Evolutionary conservation across 2,329 filamentous ascomycete species (phyloP).

Genomic region (Exophiala aquamarina): DNA sequence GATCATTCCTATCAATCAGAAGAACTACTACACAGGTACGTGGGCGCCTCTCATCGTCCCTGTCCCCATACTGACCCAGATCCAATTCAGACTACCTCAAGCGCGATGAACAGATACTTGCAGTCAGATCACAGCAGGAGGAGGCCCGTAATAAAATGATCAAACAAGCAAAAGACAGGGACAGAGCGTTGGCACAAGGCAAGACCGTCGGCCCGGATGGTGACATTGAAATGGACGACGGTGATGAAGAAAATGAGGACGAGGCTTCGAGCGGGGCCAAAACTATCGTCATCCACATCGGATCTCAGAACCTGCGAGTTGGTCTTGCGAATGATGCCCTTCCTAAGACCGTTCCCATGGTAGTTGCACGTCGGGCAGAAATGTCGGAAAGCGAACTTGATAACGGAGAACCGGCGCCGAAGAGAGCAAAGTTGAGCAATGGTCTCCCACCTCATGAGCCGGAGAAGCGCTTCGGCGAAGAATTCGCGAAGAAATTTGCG

Average conservation of each 20-base stretch:
- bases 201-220: slow-evolving; percentile 47
- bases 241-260: slow-evolving; percentile 53
- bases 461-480: slow-evolving; percentile 85
- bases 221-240: slow-evolving; percentile 60
- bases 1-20: slow-evolving; percentile 93
- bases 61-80: slow-evolving; percentile 62
- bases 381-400: slow-evolving; percentile 82
- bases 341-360: slow-evolving; percentile 91
- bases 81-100: slow-evolving; percentile 85
- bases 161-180: slow-evolving; percentile 81
- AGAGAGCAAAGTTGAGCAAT: slow-evolving; percentile 61
- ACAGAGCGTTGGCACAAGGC: slow-evolving; percentile 76
- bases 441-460: slow-evolving; percentile 46
- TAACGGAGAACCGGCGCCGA: slow-evolving; percentile 74
- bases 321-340: slow-evolving; percentile 94
- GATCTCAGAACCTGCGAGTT: slow-evolving; percentile 92
- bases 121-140: slow-evolving; percentile 83
- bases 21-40: slow-evolving; percentile 84
- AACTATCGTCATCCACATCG: slow-evolving; percentile 91
- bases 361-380: slow-evolving; percentile 75
- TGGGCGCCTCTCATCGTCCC: slow-evolving; percentile 88
- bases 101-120: slow-evolving; percentile 92
- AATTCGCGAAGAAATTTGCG: slow-evolving; percentile 69
- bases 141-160: slow-evolving; percentile 80
- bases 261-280: slow-evolving; percentile 76